A percentile compares a stretch with the other conserved stretches of the same genome.
These are phyloP conservation scores for Paramecium caudatum DNA, from an alignment of 73 alveolate genomes.

Conservation along the genomic window DNA sequence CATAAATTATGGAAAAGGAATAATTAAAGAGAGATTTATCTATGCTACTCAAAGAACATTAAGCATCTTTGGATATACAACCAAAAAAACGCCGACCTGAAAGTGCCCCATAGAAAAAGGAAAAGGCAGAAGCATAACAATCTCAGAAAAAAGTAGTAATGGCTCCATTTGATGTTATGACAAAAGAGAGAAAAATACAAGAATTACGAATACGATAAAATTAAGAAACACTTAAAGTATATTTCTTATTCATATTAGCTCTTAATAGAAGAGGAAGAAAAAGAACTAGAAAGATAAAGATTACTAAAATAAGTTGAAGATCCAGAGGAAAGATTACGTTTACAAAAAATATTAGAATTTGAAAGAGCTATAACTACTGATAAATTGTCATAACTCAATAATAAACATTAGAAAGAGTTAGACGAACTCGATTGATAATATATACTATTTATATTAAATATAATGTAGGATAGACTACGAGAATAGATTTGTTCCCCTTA, in stretches of 20 bases:
- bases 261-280: conserved; percentile 31
- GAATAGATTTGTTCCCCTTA: background rate
- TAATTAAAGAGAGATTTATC: background rate
- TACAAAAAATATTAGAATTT: conserved; percentile 38
- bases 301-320: conserved; percentile 48
- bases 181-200: conserved; percentile 16
- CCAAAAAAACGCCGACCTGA: background rate
- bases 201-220: conserved; percentile 19
- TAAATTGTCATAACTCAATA: background rate
- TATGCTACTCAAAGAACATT: background rate
- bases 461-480: background rate
- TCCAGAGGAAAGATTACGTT: conserved; percentile 18
- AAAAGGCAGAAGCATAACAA: background rate
- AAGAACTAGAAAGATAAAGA: conserved; percentile 45
- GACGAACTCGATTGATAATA: background rate
- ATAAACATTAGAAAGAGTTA: conserved; percentile 28
- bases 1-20: conserved; percentile 38
- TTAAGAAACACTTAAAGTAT: conserved; percentile 33
- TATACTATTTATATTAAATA: background rate
- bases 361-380: conserved; percentile 60
- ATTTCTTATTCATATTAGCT: background rate
- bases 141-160: background rate
- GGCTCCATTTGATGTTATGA: conserved; percentile 47
- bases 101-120: background rate
- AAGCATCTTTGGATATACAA: background rate